Base-by-base conservation (phyloP, 2,329 filamentous ascomycete species). In the Alternaria ventricosa region DNA sequence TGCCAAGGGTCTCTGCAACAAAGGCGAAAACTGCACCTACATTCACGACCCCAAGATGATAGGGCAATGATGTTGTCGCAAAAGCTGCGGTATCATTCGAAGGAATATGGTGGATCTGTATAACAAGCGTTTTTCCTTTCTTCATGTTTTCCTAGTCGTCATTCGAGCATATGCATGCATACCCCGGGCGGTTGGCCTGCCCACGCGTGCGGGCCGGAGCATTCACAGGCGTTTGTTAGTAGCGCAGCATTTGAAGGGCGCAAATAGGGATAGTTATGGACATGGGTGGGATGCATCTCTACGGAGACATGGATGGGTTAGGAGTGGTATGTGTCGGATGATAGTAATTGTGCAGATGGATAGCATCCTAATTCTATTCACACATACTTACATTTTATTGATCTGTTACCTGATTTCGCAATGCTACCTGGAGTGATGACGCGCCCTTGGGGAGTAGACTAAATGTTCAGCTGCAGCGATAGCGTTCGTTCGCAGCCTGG, bases 21-120 rank as follows among this genome's bases (percentile, higher is more conserved):
- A 92, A 75, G 91, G 91, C 22, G 89, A 90, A 36, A 88, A 89
- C 72, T 93, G 91, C 81, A 92, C 90, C 3, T 93, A 90, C 78
- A 85, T 90, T 60, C 91, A 93, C 74, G 89, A 92, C 55, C 28
- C 66, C 12, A 70, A 71, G 27, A 60, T 44, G 50, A 43, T 50
- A 25, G 58, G 22, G 30, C 25, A 22, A 28, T 44, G 18, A 23
- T 41, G 12, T 43, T 22, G 18, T 54, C 11, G 15, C 25, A 20
- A 41, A 25, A 22, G 3, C 10, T 18, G 20, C 15, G 18, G 2
- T 28, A 11, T 36, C 15, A 41, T 10, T 41, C 18, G 30, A 22
- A 33, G 27, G 28, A 23, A n/a, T 13, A 15, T 33, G 44, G 33
- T 44, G 45, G 44, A 33, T 33, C 56, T 63, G 61, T 63, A 63